Base-by-base conservation (phyloP, 257 asterid genomes). In the Phtheirospermum japonicum region DNA sequence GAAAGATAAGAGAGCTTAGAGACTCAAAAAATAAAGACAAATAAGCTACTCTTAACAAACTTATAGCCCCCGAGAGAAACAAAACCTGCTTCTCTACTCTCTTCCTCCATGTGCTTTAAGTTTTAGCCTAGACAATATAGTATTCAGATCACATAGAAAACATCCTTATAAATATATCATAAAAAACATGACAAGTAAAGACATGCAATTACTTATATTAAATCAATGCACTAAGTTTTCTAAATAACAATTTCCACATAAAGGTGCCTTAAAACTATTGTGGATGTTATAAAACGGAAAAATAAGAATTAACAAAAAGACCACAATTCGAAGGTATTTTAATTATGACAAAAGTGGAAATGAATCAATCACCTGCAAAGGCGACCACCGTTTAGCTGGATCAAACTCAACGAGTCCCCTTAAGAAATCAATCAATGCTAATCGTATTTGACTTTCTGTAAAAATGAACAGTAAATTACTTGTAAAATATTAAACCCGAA, bases 381-480 rank as follows among this genome's bases (percentile, higher is more conserved):
- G 99, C 18, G 99, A 87, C 99, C 99, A 93, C 71, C 99, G 87
- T 70, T 87, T 93, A 59, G 81, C 94, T 13, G 99, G 99, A 84
- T 93, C 99, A 75, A 93, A 89, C 73, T 93, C 96, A 61, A 93
- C 81, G 42, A 93, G 96, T 51, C 99, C 99, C 83, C 84, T 87
- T 78, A 93, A 78, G 80, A 93, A 93, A 82, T 93, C 99, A 83
- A 87, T 76, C 59, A 93, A 79, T 52, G 97, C 95, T 60, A 78
- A 70, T 46, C 97, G 86, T 54, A 78, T 75, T 73, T 82, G 88
- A 74, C 80, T 84, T 78, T 93, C 99, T 93, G 97, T 48, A 64
- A 70, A 59, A 72, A 64, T 57, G 30, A 33, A 71, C 23, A 52
- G 63, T 69, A 61, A 61, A 56, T 56, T 51, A 55, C 60, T 59